These are phyloP conservation scores for Epichloe coenophiala DNA, from an alignment of 2,329 filamentous ascomycete species.

Conservation along the genomic window DNA sequence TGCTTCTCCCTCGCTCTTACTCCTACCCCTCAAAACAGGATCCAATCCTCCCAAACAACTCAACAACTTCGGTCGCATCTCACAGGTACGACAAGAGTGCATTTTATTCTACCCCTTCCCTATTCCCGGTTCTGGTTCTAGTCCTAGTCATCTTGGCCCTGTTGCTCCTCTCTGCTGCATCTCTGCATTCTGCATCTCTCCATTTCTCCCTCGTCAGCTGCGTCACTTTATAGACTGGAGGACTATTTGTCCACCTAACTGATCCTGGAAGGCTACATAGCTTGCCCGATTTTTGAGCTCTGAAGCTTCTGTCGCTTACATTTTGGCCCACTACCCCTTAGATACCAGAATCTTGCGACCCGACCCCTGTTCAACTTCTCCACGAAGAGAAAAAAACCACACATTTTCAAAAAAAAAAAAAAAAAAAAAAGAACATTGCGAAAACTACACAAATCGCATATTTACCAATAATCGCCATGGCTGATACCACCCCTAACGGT, in stretches of 20 bases:
- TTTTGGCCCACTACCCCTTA: slow-evolving; percentile 5
- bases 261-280: not conserved
- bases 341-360: slow-evolving; percentile 5
- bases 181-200: slow-evolving; percentile 5
- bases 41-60: not conserved
- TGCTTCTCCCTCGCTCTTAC: slow-evolving; percentile 1
- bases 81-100: slow-evolving; percentile 3
- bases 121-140: not conserved
- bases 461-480: slow-evolving; percentile 10
- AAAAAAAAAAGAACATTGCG: not conserved
- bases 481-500: slow-evolving; percentile 31
- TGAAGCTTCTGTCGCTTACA: slow-evolving; percentile 3
- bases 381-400: slow-evolving; percentile 1
- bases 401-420: not conserved
- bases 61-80: not conserved
- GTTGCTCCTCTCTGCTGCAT: not conserved
- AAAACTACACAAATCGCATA: slow-evolving; percentile 1
- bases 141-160: slow-evolving; percentile 3
- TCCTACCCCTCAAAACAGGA: not conserved
- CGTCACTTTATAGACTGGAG: not conserved
- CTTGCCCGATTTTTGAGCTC: slow-evolving; percentile 2
- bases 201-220: slow-evolving; percentile 4
- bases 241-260: slow-evolving; percentile 1
- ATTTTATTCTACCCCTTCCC: slow-evolving; percentile 4
- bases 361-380: slow-evolving; percentile 3